Evolutionary conservation across 495 filamentous ascomycete species (phyloP).

Genomic region (Tuber umbilicatum): DNA sequence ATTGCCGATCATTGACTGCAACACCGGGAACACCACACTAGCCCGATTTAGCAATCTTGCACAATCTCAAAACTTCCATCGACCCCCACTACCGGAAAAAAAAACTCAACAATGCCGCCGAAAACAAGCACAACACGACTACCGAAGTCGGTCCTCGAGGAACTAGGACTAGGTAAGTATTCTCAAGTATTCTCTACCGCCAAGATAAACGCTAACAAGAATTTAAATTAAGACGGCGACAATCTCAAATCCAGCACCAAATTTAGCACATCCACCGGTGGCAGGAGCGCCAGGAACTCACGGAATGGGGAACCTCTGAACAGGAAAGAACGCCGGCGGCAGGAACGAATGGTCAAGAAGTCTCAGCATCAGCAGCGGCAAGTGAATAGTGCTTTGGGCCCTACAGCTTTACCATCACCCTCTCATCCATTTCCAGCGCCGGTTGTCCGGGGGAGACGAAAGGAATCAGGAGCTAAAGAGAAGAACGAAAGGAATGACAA

Average conservation of each 20-base stretch:
- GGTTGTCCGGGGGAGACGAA: constrained; percentile 11
- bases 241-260: not conserved
- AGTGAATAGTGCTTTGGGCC: not conserved
- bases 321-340: constrained; percentile 50
- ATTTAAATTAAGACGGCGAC: constrained; percentile 6
- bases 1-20: not conserved
- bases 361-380: constrained; percentile 16
- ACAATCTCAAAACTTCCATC: not conserved
- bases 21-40: not conserved
- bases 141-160: constrained; percentile 55
- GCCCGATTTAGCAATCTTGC: not conserved
- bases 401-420: constrained; percentile 16
- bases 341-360: constrained; percentile 47
- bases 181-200: not conserved
- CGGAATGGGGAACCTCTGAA: constrained; percentile 34
- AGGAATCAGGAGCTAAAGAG: constrained; percentile 46
- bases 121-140: constrained; percentile 54
- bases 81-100: not conserved
- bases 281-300: constrained; percentile 10
- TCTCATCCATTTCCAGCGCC: constrained; percentile 6
- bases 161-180: constrained; percentile 50
- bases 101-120: constrained; percentile 16
- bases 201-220: not conserved
- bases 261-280: not conserved
- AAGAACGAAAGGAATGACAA: constrained; percentile 52